These are phyloP conservation scores for Suhomyces wounanorum DNA, from an alignment of 1,139 yeast species.

Conservation along the genomic window DNA sequence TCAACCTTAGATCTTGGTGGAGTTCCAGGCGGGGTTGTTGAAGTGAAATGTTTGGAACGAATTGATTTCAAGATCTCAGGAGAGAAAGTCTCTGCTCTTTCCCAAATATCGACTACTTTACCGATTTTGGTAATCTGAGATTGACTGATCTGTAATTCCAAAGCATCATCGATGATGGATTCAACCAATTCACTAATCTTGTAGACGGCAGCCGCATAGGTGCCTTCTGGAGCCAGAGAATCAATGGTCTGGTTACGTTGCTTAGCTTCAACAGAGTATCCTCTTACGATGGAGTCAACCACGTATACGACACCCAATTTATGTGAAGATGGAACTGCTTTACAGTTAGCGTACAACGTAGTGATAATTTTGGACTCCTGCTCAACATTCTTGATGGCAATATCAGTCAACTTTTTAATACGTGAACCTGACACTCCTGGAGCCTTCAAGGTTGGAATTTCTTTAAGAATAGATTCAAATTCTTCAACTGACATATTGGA, in stretches of 20 bases:
- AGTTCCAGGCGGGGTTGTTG: conserved; percentile 60
- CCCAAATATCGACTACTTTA: conserved; percentile 92
- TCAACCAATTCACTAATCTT: conserved; percentile 60
- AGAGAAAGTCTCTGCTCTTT: conserved; percentile 76
- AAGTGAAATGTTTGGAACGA: conserved; percentile 59
- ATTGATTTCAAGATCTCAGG: conserved; percentile 55
- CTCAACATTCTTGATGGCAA: conserved; percentile 70
- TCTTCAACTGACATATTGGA: conserved; percentile 49
- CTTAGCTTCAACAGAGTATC: conserved; percentile 73
- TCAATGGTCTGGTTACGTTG: conserved; percentile 49
- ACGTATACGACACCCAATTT: conserved; percentile 90
- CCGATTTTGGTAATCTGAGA: conserved; percentile 69
- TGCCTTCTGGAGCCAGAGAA: conserved; percentile 62
- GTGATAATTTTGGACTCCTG: conserved; percentile 61
- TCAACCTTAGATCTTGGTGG: conserved; percentile 44
- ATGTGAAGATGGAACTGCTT: conserved; percentile 74
- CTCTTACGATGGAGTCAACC: conserved; percentile 89
- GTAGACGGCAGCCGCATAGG: conserved; percentile 72
- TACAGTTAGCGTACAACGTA: conserved; percentile 66
- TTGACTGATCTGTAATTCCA: conserved; percentile 52
- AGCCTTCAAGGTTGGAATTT: conserved; percentile 74
- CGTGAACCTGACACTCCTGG: conserved; percentile 97
- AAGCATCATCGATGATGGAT: conserved; percentile 59
- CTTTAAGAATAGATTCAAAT: conserved; percentile 70
- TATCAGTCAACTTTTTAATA: conserved; percentile 78